These are phyloP conservation scores for Kluyveromyces wickerhamii DNA, from an alignment of 805 yeast genomes.

Conservation along the genomic window DNA sequence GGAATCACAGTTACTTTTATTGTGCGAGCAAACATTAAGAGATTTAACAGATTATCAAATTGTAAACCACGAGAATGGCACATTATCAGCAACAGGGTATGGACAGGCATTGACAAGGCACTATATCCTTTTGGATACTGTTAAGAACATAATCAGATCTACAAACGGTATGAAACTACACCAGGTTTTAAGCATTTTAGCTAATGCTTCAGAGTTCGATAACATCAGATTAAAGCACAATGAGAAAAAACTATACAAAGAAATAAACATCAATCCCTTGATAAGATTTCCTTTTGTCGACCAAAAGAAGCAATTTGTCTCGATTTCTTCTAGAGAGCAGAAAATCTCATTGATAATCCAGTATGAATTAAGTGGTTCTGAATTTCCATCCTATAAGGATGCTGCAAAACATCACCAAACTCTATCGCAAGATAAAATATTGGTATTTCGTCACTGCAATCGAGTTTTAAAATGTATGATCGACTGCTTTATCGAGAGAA, in stretches of 20 bases:
- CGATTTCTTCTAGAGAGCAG: slow-evolving; percentile 24
- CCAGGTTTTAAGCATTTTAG: slow-evolving; percentile 24
- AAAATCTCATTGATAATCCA: slow-evolving; percentile 40
- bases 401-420: slow-evolving; percentile 32
- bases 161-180: slow-evolving; percentile 9
- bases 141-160: slow-evolving; percentile 29
- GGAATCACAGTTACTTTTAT: slow-evolving; percentile 29
- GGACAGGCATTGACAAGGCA: slow-evolving; percentile 45
- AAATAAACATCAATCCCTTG: slow-evolving; percentile 35
- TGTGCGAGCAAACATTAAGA: slow-evolving; percentile 30
- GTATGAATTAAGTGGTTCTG: slow-evolving; percentile 43
- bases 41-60: slow-evolving; percentile 30
- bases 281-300: slow-evolving; percentile 32
- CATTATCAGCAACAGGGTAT: slow-evolving; percentile 31
- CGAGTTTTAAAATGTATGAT: slow-evolving; percentile 38
- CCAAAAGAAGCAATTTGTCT: slow-evolving; percentile 20
- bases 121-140: slow-evolving; percentile 39
- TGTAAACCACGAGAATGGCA: slow-evolving; percentile 13
- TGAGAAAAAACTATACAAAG: slow-evolving; percentile 39
- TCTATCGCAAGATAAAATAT: slow-evolving; percentile 37
- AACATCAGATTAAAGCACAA: slow-evolving; percentile 34
- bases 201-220: slow-evolving; percentile 35
- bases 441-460: slow-evolving; percentile 35
- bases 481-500: slow-evolving; percentile 36
- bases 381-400: slow-evolving; percentile 38